phyloP scores from a whole-genome alignment of 2,329 filamentous ascomycete genomes.

The Alternaria brassicicola region DNA sequence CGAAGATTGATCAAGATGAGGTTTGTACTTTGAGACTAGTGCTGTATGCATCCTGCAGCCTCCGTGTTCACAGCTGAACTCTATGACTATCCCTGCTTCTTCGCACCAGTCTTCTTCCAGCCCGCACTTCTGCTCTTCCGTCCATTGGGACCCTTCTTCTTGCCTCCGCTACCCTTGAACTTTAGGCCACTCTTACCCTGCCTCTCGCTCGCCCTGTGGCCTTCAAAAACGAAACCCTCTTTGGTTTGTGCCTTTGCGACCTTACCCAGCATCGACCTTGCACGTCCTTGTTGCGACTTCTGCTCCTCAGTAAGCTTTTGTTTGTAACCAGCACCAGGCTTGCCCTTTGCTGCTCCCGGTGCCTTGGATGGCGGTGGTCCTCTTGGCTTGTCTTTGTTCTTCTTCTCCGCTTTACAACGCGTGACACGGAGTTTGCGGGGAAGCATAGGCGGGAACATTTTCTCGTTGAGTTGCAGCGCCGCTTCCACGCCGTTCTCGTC shows the following conservation, averaged over 20 bases:
- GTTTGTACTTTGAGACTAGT: background rate
- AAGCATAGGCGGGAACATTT: conserved; percentile 94
- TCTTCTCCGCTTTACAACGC: conserved; percentile 73
- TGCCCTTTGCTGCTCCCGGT: conserved; percentile 20
- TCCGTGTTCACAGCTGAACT: background rate
- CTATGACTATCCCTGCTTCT: conserved; percentile 27
- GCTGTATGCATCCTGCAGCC: background rate
- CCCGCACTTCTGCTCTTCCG: conserved; percentile 52
- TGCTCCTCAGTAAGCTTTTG: conserved; percentile 73
- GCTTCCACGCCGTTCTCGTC: conserved; percentile 87
- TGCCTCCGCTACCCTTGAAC: conserved; percentile 55
- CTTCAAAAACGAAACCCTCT: conserved; percentile 80
- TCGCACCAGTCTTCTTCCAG: conserved; percentile 52
- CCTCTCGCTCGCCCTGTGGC: conserved; percentile 71
- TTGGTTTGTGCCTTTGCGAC: conserved; percentile 68
- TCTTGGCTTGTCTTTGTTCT: conserved; percentile 45
- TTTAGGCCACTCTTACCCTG: conserved; percentile 69
- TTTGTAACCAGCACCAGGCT: conserved; percentile 65
- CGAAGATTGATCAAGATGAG: background rate
- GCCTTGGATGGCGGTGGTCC: conserved; percentile 33
- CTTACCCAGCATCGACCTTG: conserved; percentile 74
- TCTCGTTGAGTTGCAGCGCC: conserved; percentile 85
- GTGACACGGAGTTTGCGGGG: conserved; percentile 84
- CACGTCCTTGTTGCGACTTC: conserved; percentile 74
- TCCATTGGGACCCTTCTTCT: conserved; percentile 51